phyloP scores from a whole-genome alignment of 1,284 basidiomycete genomes.

The Moesziomyces globuligerus region DNA sequence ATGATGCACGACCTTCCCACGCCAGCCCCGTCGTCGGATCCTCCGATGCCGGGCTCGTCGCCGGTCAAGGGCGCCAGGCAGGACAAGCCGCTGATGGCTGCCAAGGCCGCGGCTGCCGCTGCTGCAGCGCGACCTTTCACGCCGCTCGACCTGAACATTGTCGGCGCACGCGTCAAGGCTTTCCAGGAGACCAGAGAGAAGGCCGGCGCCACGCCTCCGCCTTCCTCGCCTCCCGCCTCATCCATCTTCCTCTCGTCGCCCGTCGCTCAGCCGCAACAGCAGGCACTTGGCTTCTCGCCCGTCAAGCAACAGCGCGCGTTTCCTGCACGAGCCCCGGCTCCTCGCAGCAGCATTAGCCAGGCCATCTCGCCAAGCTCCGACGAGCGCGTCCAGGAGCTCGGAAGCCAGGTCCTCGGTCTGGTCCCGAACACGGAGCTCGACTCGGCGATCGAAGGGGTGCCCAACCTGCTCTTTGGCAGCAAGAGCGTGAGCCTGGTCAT shows the following conservation, averaged over 20 bases:
- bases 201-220: constrained; percentile 41
- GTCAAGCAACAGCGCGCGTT: constrained; percentile 37
- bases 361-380: not conserved
- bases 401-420: constrained; percentile 20
- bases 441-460: constrained; percentile 15
- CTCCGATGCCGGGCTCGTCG: constrained; percentile 44
- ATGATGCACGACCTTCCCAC: constrained; percentile 53
- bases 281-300: constrained; percentile 29
- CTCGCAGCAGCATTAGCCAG: constrained; percentile 11
- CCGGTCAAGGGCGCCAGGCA: constrained; percentile 22
- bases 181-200: constrained; percentile 27
- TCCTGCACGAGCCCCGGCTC: constrained; percentile 7
- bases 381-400: not conserved
- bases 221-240: constrained; percentile 39
- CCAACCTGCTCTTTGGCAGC: constrained; percentile 39
- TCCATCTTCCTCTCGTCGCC: constrained; percentile 36
- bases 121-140: constrained; percentile 29
- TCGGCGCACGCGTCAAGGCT: constrained; percentile 24
- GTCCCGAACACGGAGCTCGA: constrained; percentile 34
- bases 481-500: constrained; percentile 47
- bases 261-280: constrained; percentile 11
- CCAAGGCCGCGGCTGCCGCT: constrained; percentile 12
- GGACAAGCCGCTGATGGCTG: constrained; percentile 14
- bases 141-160: constrained; percentile 36
- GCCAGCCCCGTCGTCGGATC: constrained; percentile 50